Base-by-base conservation (phyloP, 495 filamentous ascomycete species). In the Pyrenula aspistea region DNA sequence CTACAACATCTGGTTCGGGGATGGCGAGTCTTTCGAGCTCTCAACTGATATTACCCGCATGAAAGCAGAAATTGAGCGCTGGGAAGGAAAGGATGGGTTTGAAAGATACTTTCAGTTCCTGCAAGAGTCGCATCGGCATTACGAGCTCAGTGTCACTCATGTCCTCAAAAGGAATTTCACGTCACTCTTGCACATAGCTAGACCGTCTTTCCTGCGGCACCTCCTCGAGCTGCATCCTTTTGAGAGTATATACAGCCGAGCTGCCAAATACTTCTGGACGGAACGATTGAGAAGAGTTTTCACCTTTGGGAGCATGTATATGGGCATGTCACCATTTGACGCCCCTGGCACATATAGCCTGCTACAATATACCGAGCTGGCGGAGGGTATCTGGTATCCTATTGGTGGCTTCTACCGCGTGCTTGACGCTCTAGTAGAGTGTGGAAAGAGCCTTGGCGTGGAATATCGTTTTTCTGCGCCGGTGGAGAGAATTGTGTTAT, bases 271-370 rank as follows among this genome's bases (percentile, higher is more conserved):
- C 62, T 87, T 87, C 64, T 77, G 72, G 68, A 83, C 82, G 1
- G 83, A 87, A 61, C 70, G 83, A 56, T 63, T 87, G 63, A 69
- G 83, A 51, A 66, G 84, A 12, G 83, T 82, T 0, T 86, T 87
- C 61, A 87, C 84, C 10, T 88, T 88, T 65, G 83, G 80, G 24
- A 86, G 81, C 58, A 88, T 88, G 85, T 88, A 88, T 61, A 82
- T 88, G 75, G 85, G 85, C 0, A 88, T 88, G 85, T 78, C 71
- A 57, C 85, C 85, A 1, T 88, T 83, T 65, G 82, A 86, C 56
- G 85, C 85, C 0, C 85, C 85, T 3, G 83, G 80, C 1, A 88
- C 85, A 21, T 88, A 87, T 69, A 81, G 76, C 24, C 69, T 88
- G 60, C 70, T 87, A 49, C 85, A 87, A 63, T 88, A 88, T 66